phyloP scores from a whole-genome alignment of 2,329 filamentous ascomycete genomes.

The Alternaria metachromatica region DNA sequence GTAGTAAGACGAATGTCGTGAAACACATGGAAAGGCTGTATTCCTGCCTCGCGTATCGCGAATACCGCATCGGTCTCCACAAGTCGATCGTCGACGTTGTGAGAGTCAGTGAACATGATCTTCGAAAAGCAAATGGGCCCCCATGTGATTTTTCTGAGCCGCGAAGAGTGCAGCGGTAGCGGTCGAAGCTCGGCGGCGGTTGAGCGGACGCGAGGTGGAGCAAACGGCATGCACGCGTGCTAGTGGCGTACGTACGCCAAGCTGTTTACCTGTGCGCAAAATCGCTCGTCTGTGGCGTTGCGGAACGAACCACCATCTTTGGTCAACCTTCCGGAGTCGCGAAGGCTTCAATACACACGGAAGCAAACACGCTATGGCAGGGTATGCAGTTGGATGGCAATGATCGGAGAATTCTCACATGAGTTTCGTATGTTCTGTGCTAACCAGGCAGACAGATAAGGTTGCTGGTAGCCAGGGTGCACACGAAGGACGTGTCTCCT shows the following conservation, averaged over 20 bases:
- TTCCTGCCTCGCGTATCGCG: background rate
- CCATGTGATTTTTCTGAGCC: background rate
- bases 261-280: background rate
- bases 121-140: background rate
- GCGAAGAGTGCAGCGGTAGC: background rate
- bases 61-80: background rate
- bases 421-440: background rate
- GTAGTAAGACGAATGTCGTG: background rate
- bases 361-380: background rate
- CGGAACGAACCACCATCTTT: slow-evolving; percentile 2
- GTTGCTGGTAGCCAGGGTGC: background rate
- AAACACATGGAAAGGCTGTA: background rate
- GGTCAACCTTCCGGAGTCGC: background rate
- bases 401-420: background rate
- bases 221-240: background rate
- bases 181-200: slow-evolving; percentile 2
- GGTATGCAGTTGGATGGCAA: background rate
- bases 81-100: slow-evolving; percentile 9
- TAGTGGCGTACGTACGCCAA: slow-evolving; percentile 4
- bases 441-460: background rate
- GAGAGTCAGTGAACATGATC: slow-evolving; percentile 11
- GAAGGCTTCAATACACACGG: background rate
- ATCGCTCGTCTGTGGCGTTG: background rate
- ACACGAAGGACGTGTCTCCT: background rate
- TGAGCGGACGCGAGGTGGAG: background rate